A percentile compares a stretch with the other conserved stretches of the same genome.
Conservation (phyloP, 441 rosid genomes). For the Adansonia rubrostipa region DNA sequence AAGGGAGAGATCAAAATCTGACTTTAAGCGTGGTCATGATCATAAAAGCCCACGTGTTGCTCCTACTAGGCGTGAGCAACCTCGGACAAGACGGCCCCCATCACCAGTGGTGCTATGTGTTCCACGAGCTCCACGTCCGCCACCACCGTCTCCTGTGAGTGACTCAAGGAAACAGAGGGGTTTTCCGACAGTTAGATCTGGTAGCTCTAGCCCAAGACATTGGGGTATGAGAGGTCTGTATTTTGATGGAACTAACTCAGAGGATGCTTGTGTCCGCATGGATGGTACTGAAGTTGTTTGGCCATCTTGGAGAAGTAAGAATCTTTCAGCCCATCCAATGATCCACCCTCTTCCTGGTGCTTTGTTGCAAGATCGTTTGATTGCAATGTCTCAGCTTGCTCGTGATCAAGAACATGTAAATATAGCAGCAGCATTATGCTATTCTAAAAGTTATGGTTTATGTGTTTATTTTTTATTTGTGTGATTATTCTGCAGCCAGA, state of each 20-base stretch:
- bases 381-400: constrained; percentile 87
- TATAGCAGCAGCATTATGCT: constrained; percentile 25
- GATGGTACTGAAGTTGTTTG: constrained; percentile 93
- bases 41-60: constrained; percentile 86
- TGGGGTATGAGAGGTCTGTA: constrained; percentile 95
- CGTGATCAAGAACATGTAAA: constrained; percentile 97
- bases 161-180: constrained; percentile 90
- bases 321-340: constrained; percentile 73
- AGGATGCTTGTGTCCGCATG: constrained; percentile 65
- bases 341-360: constrained; percentile 90
- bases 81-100: constrained; percentile 93
- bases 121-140: constrained; percentile 93
- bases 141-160: constrained; percentile 92
- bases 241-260: constrained; percentile 73
- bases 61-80: constrained; percentile 75
- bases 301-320: constrained; percentile 96
- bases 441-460: constrained; percentile 25
- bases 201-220: constrained; percentile 99
- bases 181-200: constrained; percentile 95
- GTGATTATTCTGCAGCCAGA: constrained; percentile 74
- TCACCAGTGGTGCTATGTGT: constrained; percentile 97
- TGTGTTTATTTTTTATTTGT: constrained; percentile 32
- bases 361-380: constrained; percentile 81
- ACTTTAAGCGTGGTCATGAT: constrained; percentile 65
- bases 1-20: constrained; percentile 71